Conservation (phyloP, 1,284 basidiomycete genomes). For the Ceratobasidium papillatum region DNA sequence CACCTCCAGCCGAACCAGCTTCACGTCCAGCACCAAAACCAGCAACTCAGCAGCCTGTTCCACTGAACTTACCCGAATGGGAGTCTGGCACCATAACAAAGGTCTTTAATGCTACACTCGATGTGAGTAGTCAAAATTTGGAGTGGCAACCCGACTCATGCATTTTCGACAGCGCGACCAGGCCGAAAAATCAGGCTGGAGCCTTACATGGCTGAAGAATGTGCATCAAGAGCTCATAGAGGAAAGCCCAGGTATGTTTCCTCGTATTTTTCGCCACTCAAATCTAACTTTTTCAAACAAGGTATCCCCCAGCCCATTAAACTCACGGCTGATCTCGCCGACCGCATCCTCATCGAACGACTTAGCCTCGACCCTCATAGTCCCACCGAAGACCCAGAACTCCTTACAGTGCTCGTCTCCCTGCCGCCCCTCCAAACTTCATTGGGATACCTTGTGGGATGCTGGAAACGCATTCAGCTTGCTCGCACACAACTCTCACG, state of each 20-base stretch:
- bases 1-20: conserved; percentile 45
- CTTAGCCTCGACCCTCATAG: conserved; percentile 81
- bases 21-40: conserved; percentile 60
- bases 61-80: conserved; percentile 72
- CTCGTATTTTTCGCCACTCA: background rate
- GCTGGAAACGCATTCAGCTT: conserved; percentile 85
- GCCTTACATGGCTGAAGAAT: conserved; percentile 84
- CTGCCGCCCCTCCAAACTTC: conserved; percentile 81
- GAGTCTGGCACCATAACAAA: conserved; percentile 72
- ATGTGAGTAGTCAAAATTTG: conserved; percentile 61
- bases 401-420: conserved; percentile 77
- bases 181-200: conserved; percentile 74
- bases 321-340: conserved; percentile 68
- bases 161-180: conserved; percentile 63
- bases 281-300: conserved; percentile 41
- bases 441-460: conserved; percentile 90
- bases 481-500: conserved; percentile 60
- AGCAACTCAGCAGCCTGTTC: conserved; percentile 51
- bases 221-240: conserved; percentile 75
- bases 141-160: conserved; percentile 18
- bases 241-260: conserved; percentile 66
- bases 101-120: conserved; percentile 82
- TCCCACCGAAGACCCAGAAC: conserved; percentile 85
- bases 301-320: conserved; percentile 51
- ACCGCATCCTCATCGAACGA: conserved; percentile 86